phyloP scores from a whole-genome alignment of 163 green algal species.

The Prototheca wickerhamii region DNA sequence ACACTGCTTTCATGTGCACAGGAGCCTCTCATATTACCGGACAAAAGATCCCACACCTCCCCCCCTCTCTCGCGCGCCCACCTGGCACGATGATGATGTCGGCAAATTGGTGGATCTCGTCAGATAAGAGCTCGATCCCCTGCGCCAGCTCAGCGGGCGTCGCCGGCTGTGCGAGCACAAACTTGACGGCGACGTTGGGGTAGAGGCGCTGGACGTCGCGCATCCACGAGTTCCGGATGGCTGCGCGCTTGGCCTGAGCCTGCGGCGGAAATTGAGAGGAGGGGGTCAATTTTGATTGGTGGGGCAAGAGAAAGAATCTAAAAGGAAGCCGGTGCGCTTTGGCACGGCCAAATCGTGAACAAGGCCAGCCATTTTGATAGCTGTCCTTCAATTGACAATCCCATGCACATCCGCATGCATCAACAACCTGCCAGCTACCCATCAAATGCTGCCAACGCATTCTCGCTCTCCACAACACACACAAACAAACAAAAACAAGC shows the following conservation, averaged over 20 bases:
- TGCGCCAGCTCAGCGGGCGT: background rate
- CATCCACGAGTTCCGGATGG: constrained; percentile 22
- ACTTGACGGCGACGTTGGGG: constrained; percentile 3
- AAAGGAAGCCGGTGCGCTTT: too few species aligned
- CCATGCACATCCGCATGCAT: too few species aligned
- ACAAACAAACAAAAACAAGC: background rate
- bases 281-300: background rate
- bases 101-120: constrained; percentile 13
- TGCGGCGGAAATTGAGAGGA: background rate
- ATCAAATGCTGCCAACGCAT: too few species aligned
- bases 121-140: constrained; percentile 9
- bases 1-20: background rate
- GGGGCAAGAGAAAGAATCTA: too few species aligned
- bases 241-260: constrained; percentile 19
- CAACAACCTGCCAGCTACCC: too few species aligned
- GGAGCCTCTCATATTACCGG: background rate
- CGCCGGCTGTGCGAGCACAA: constrained; percentile 28
- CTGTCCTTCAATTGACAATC: too few species aligned
- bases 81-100: constrained; percentile 31
- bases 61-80: background rate
- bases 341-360: too few species aligned
- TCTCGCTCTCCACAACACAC: too few species aligned
- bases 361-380: too few species aligned
- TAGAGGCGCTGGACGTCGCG: constrained; percentile 2
- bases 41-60: background rate